phyloP scores from a whole-genome alignment of 768 basidiomycete species.

The Lactarius trivialis region DNA sequence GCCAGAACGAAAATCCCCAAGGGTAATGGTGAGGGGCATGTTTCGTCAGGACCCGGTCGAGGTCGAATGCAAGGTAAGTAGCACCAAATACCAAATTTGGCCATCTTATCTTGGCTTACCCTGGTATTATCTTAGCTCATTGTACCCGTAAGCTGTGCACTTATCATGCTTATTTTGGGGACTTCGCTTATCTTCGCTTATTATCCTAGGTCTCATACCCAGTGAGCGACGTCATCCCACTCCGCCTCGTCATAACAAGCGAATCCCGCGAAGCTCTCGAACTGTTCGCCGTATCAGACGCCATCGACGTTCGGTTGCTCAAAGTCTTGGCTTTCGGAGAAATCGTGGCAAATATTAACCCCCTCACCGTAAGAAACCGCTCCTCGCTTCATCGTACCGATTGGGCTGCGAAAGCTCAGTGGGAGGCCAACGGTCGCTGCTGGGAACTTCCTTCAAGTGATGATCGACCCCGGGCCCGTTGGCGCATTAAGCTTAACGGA shows the following conservation, averaged over 20 bases:
- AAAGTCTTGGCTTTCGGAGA: slow-evolving; percentile 17
- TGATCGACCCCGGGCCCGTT: not conserved
- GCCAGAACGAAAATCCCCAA: not conserved
- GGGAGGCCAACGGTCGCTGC: not conserved
- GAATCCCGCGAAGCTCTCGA: slow-evolving; percentile 2
- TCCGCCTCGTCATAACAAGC: slow-evolving; percentile 12
- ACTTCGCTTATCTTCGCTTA: not conserved
- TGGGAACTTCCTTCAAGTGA: not conserved
- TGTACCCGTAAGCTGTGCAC: slow-evolving; percentile 1
- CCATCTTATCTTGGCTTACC: not conserved
- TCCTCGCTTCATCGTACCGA: slow-evolving; percentile 3
- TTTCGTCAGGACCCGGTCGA: not conserved
- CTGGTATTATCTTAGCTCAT: not conserved
- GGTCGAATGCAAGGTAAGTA: slow-evolving; percentile 16
- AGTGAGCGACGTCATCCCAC: slow-evolving; percentile 6
- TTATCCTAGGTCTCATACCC: not conserved
- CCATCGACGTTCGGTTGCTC: slow-evolving; percentile 13
- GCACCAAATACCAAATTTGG: not conserved
- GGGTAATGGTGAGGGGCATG: slow-evolving; percentile 12
- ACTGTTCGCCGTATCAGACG: slow-evolving; percentile 1
- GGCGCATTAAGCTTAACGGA: slow-evolving; percentile 12
- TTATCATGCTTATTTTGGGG: not conserved
- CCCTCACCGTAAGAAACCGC: not conserved
- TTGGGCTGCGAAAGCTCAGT: slow-evolving; percentile 9
- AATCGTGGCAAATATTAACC: not conserved